Evolutionary conservation across 768 basidiomycete genomes (phyloP), one percentile per base, ranked within the genome.

Genomic region (Mycena indigotica): DNA sequence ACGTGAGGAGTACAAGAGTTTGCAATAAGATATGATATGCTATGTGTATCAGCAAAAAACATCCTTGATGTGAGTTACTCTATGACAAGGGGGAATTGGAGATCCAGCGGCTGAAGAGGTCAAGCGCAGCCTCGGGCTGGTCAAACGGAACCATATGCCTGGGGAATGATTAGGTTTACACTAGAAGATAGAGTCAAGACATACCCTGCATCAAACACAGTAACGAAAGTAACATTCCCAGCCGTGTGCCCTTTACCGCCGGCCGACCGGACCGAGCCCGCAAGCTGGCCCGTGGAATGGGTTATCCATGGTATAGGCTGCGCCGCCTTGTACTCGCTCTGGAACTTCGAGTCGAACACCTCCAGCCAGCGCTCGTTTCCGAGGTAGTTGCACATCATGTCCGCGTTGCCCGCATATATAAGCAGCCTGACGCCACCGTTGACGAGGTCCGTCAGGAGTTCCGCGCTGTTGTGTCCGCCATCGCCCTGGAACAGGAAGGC

Each of bases 71-170:
- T n/a, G n/a, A n/a, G n/a, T n/a, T n/a, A 35, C 17, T 35, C 32
- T 35, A 35, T 38, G 61, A 62, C 21, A 62, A 30, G 1, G 61
- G 61, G n/a, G 44, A 55, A 35, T 62, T 62, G 15, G 50, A 45
- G 56, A 62, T 39, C 61, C 61, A 62, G 5, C 61, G 41, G 28
- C 49, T 58, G 45, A 62, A 62, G 38, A 62, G 5, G 28, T 61
- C 60, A 12, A 24, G 24, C 12, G 19, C 0, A 3, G 32, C 32
- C 17, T 35, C 32, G 32, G 94, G 89, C 67, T 95, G 93, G 72
- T 98, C 93, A 67, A 81, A 87, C 4, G 94, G 93, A 6, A 92
- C 92, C 93, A 94, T 90, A 69, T 93, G 91, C 29, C 91, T 91
- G 64, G 5, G 57, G 59, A 30, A 16, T 55, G 53, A 30, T 44